Evolutionary conservation across 176 grass and related monocot genomes (phyloP).

Genomic region (Microstegium vimineum): DNA sequence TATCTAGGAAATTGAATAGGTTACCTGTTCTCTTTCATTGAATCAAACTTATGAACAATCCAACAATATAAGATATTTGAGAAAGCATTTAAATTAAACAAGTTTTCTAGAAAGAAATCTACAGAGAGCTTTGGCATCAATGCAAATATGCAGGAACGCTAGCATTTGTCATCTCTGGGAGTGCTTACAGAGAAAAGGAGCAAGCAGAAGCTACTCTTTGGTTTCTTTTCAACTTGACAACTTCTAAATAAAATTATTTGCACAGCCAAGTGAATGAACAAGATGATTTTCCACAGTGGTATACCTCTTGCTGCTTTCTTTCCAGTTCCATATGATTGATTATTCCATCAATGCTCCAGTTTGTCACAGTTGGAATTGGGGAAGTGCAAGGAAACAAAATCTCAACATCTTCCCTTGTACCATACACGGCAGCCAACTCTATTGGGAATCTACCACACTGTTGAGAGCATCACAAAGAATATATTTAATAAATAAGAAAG

Average conservation of each 20-base stretch:
- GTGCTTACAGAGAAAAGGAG: not conserved
- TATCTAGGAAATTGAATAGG: not conserved
- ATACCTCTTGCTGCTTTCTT: conserved; percentile 18
- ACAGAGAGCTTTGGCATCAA: too few relatives aligned
- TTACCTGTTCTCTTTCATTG: not conserved
- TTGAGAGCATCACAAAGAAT: not conserved
- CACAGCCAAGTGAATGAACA: not conserved
- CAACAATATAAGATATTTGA: not conserved
- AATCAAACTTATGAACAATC: not conserved
- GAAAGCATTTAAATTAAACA: not conserved
- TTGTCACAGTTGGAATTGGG: conserved; percentile 6
- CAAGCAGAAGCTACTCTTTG: not conserved
- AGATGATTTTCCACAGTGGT: not conserved
- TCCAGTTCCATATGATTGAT: not conserved
- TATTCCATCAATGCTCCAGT: conserved; percentile 6
- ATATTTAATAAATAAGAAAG: not conserved
- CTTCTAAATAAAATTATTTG: not conserved
- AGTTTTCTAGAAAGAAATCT: not conserved
- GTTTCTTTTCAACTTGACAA: not conserved
- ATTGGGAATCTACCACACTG: conserved; percentile 38
- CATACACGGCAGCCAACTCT: conserved; percentile 40
- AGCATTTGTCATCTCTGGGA: not conserved
- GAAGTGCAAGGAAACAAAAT: conserved; percentile 39
- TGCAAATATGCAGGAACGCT: not conserved
- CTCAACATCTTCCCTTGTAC: conserved; percentile 34